A percentile compares a stretch with the other conserved stretches of the same genome.
Evolutionary conservation across 2,329 filamentous ascomycete species (phyloP).

Genomic region (Verruconis gallopava): DNA sequence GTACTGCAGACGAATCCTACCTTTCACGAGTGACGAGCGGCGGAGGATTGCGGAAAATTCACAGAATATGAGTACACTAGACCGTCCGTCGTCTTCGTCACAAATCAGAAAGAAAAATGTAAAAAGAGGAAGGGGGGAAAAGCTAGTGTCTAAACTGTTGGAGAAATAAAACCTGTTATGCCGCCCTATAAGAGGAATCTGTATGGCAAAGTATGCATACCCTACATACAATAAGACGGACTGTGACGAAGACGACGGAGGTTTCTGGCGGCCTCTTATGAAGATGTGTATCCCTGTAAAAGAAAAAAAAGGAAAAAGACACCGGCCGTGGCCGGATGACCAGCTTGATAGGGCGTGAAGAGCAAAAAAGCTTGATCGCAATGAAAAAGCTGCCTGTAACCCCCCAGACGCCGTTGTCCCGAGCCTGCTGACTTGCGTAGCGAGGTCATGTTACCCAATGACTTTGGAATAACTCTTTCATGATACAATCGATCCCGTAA

Average conservation of each 20-base stretch:
- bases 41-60: background rate
- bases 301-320: background rate
- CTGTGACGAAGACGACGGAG: constrained; percentile 31
- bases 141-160: no score
- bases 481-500: no score
- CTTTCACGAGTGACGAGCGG: background rate
- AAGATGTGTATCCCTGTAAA: constrained; percentile 17
- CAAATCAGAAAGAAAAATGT: background rate
- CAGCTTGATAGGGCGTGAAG: no score
- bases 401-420: no score
- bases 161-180: constrained; percentile 8
- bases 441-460: no score
- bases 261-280: constrained; percentile 22
- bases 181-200: constrained; percentile 12
- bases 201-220: constrained; percentile 25
- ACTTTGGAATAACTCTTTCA: no score
- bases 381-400: no score
- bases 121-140: constrained; percentile 15
- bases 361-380: no score
- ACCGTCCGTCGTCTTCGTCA: background rate
- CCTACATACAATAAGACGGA: constrained; percentile 32
- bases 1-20: no score
- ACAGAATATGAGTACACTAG: no score
- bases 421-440: no score
- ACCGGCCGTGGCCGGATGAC: constrained; percentile 22